Conservation (phyloP, 331 rosid genomes). For the Spiraea crenata region DNA sequence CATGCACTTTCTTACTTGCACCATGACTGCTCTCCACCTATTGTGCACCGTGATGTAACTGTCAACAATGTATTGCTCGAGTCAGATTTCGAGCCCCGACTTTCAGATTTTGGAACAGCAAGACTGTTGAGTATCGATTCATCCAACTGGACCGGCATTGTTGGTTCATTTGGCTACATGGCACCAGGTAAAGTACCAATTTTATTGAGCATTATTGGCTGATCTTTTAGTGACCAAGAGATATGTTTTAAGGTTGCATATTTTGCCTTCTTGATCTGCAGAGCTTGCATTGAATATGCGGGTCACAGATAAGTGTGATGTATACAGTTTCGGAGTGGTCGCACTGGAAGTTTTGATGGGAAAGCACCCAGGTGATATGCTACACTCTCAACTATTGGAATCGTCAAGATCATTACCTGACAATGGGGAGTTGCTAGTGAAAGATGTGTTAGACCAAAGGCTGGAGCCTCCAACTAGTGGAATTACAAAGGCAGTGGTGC, state of each 20-base stretch:
- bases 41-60: slow-evolving; percentile 60
- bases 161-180: slow-evolving; percentile 67
- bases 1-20: slow-evolving; percentile 66
- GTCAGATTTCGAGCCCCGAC: slow-evolving; percentile 36
- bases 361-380: slow-evolving; percentile 52
- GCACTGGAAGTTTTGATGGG: slow-evolving; percentile 53
- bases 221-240: not conserved
- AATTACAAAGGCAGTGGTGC: slow-evolving; percentile 28
- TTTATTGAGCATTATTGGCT: not conserved
- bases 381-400: slow-evolving; percentile 15
- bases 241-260: not conserved
- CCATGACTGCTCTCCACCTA: slow-evolving; percentile 44
- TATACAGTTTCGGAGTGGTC: slow-evolving; percentile 61
- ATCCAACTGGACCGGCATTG: slow-evolving; percentile 52
- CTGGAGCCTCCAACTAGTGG: slow-evolving; percentile 32
- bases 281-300: slow-evolving; percentile 55
- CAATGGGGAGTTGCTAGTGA: slow-evolving; percentile 25
- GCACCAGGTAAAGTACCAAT: slow-evolving; percentile 51
- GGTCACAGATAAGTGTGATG: slow-evolving; percentile 52
- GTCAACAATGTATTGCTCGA: slow-evolving; percentile 53
- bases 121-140: slow-evolving; percentile 41
- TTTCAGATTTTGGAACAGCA: slow-evolving; percentile 68
- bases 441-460: slow-evolving; percentile 50
- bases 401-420: slow-evolving; percentile 27
- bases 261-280: slow-evolving; percentile 8